phyloP scores from a whole-genome alignment of 1,139 yeast genomes.

The Yamadazyma sp. region DNA sequence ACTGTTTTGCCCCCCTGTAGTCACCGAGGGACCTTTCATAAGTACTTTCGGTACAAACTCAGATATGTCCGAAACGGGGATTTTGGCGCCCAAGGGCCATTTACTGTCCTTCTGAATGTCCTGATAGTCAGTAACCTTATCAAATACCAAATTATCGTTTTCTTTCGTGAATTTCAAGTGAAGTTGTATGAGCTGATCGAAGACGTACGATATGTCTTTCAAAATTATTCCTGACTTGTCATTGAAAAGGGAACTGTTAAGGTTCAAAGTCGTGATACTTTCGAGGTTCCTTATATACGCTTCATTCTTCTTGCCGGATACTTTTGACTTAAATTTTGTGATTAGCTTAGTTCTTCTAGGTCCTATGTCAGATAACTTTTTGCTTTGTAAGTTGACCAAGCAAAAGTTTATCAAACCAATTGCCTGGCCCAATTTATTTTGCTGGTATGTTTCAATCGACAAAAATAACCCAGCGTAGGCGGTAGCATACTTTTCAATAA shows the following conservation, averaged over 20 bases:
- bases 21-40: neutral
- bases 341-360: conserved; percentile 16
- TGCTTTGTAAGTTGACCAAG: conserved; percentile 40
- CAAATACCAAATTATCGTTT: conserved; percentile 42
- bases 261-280: conserved; percentile 37
- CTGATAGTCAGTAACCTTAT: conserved; percentile 36
- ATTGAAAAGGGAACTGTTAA: conserved; percentile 37
- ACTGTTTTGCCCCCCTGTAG: no score
- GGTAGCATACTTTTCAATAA: conserved; percentile 35
- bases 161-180: conserved; percentile 45
- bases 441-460: conserved; percentile 43
- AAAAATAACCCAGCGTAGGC: conserved; percentile 47
- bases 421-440: conserved; percentile 41
- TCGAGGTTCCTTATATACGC: conserved; percentile 30
- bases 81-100: conserved; percentile 47
- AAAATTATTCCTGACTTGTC: conserved; percentile 36
- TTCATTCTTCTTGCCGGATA: conserved; percentile 32
- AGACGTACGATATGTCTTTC: conserved; percentile 38
- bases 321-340: conserved; percentile 25
- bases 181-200: conserved; percentile 39
- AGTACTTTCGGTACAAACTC: conserved; percentile 9
- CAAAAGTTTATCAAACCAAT: conserved; percentile 43
- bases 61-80: conserved; percentile 28
- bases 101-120: conserved; percentile 39
- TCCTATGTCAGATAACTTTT: conserved; percentile 20